Conservation (phyloP, 257 asterid genomes). For the Ophiorrhiza pumila region DNA sequence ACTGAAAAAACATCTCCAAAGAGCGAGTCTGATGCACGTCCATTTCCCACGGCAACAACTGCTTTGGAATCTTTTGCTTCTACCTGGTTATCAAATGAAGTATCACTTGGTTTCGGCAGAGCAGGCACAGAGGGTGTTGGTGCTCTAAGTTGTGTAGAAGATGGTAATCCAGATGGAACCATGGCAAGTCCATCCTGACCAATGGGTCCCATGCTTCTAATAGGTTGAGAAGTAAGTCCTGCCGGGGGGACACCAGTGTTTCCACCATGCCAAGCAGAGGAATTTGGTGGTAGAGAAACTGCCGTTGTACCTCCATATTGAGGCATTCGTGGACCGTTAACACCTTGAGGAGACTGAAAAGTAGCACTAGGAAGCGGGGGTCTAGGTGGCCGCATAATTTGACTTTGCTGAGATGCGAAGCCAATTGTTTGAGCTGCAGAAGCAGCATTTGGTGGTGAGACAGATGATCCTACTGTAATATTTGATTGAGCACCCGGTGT, state of each 20-base stretch:
- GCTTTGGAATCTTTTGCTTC: slow-evolving; percentile 43
- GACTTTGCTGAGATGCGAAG: slow-evolving; percentile 52
- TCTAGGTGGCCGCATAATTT: slow-evolving; percentile 46
- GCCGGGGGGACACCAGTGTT: slow-evolving; percentile 36
- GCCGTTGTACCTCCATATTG: slow-evolving; percentile 35
- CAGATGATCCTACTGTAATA: slow-evolving; percentile 38
- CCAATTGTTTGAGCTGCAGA: slow-evolving; percentile 45
- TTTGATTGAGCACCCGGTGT: slow-evolving; percentile 43
- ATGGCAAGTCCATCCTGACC: slow-evolving; percentile 42
- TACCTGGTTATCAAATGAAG: slow-evolving; percentile 35
- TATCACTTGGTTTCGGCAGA: slow-evolving; percentile 42
- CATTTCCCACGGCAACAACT: slow-evolving; percentile 55
- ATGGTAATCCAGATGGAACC: slow-evolving; percentile 25
- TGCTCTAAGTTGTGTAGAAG: slow-evolving; percentile 45
- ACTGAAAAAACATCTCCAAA: slow-evolving; percentile 69
- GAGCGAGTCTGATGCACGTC: slow-evolving; percentile 44
- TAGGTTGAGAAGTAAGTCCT: slow-evolving; percentile 54
- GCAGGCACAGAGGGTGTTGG: slow-evolving; percentile 42
- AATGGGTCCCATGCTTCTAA: slow-evolving; percentile 38
- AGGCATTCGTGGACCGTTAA: slow-evolving; percentile 48
- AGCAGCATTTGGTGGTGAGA: slow-evolving; percentile 33
- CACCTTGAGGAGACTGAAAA: slow-evolving; percentile 53
- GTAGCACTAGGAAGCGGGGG: slow-evolving; percentile 51
- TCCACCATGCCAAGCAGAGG: slow-evolving; percentile 43
- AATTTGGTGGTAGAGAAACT: slow-evolving; percentile 40